A percentile compares a stretch with the other conserved stretches of the same genome.
phyloP scores from a whole-genome alignment of 2,329 filamentous ascomycete species.

The Leptographium lundbergii region DNA sequence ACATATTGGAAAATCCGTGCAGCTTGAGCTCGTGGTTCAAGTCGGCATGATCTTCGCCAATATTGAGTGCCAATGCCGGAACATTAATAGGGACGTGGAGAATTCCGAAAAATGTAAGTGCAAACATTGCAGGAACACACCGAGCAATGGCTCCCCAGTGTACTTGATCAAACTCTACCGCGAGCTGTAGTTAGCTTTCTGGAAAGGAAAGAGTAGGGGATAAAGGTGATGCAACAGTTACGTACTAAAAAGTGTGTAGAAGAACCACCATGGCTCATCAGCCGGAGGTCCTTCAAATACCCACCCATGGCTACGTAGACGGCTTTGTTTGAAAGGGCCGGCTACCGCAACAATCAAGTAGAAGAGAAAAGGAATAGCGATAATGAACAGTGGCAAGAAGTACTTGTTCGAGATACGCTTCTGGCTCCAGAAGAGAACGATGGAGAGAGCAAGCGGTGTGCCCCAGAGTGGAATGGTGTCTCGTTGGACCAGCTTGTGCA shows the following conservation, averaged over 20 bases:
- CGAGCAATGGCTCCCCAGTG: constrained; percentile 74
- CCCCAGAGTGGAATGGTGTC: constrained; percentile 76
- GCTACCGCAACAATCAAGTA: constrained; percentile 64
- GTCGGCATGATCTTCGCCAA: constrained; percentile 83
- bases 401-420: constrained; percentile 69
- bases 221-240: constrained; percentile 20
- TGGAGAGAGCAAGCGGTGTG: constrained; percentile 63
- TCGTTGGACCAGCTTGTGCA: constrained; percentile 58
- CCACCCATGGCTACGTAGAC: constrained; percentile 67
- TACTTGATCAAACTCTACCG: constrained; percentile 62
- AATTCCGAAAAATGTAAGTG: constrained; percentile 92
- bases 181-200: constrained; percentile 13
- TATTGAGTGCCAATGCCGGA: constrained; percentile 78
- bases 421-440: constrained; percentile 65
- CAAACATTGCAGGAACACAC: constrained; percentile 88
- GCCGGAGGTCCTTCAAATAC: constrained; percentile 78
- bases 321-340: constrained; percentile 52
- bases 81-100: constrained; percentile 98
- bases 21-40: constrained; percentile 85
- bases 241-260: constrained; percentile 89
- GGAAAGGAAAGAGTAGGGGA: neutral
- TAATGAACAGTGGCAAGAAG: constrained; percentile 76
- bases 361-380: constrained; percentile 63
- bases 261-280: constrained; percentile 90
- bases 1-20: constrained; percentile 83